phyloP scores from a whole-genome alignment of 1,284 basidiomycete genomes.

The Heliocybe sulcata region DNA sequence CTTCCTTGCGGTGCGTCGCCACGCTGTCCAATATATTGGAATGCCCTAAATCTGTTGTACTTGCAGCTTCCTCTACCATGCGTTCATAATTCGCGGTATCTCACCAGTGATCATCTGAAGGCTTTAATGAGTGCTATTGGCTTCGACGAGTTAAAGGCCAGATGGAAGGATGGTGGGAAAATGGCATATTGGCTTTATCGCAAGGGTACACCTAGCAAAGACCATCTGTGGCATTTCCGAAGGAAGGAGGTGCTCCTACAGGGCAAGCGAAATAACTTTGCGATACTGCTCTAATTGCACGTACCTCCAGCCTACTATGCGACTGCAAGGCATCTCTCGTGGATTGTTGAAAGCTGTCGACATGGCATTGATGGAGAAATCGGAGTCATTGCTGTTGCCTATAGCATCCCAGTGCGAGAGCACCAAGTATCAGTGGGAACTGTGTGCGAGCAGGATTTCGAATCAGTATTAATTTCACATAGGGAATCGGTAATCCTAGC shows the following conservation, averaged over 20 bases:
- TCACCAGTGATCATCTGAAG: constrained; percentile 51
- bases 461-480: no score
- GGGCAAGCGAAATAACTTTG: constrained; percentile 79
- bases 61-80: constrained; percentile 74
- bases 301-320: no score
- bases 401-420: no score
- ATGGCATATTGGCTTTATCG: constrained; percentile 73
- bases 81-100: constrained; percentile 76
- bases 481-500: no score
- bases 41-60: constrained; percentile 3
- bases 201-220: constrained; percentile 24
- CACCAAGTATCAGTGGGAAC: no score
- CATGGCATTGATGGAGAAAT: no score
- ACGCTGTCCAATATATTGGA: neutral
- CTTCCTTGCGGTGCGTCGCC: constrained; percentile 61
- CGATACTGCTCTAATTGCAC: constrained; percentile 36
- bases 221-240: constrained; percentile 25
- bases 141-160: constrained; percentile 50
- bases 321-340: no score
- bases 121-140: constrained; percentile 58
- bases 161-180: constrained; percentile 62
- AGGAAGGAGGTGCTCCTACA: constrained; percentile 56
- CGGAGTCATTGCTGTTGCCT: no score
- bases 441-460: no score
- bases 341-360: no score